Conservation (phyloP, 2,329 filamentous ascomycete genomes). For the Ascochyta pisi region DNA sequence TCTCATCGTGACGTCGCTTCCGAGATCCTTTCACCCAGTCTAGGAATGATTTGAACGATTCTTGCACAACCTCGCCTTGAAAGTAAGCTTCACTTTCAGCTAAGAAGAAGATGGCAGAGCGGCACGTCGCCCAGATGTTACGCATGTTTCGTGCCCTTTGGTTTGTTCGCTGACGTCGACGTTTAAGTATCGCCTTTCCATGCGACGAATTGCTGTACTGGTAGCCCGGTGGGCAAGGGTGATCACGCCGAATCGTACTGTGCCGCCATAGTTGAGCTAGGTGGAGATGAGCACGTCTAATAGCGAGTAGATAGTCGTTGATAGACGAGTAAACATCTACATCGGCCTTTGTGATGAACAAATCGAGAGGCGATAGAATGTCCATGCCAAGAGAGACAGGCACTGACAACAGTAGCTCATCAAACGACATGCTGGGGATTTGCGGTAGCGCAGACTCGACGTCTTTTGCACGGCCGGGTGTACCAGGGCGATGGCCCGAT, state of each 20-base stretch:
- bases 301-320: slow-evolving; percentile 84
- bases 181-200: slow-evolving; percentile 66
- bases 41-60: slow-evolving; percentile 81
- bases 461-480: slow-evolving; percentile 49
- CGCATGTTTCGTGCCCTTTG: slow-evolving; percentile 72
- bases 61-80: slow-evolving; percentile 84
- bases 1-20: slow-evolving; percentile 5
- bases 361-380: slow-evolving; percentile 79
- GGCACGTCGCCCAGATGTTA: slow-evolving; percentile 87
- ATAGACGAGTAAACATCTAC: slow-evolving; percentile 82
- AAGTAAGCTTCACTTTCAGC: slow-evolving; percentile 88
- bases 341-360: slow-evolving; percentile 81
- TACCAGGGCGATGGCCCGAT: slow-evolving; percentile 45
- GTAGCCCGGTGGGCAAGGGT: slow-evolving; percentile 74
- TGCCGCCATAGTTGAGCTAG: slow-evolving; percentile 88
- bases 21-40: slow-evolving; percentile 67
- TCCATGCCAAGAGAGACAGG: slow-evolving; percentile 74
- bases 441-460: slow-evolving; percentile 42
- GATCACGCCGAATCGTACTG: slow-evolving; percentile 75
- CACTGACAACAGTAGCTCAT: slow-evolving; percentile 80
- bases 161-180: slow-evolving; percentile 70
- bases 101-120: slow-evolving; percentile 85
- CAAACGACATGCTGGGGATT: slow-evolving; percentile 65
- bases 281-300: slow-evolving; percentile 84
- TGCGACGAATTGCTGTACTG: slow-evolving; percentile 67